Conservation (phyloP, 2,329 filamentous ascomycete species). For the Alternaria postmessia region DNA sequence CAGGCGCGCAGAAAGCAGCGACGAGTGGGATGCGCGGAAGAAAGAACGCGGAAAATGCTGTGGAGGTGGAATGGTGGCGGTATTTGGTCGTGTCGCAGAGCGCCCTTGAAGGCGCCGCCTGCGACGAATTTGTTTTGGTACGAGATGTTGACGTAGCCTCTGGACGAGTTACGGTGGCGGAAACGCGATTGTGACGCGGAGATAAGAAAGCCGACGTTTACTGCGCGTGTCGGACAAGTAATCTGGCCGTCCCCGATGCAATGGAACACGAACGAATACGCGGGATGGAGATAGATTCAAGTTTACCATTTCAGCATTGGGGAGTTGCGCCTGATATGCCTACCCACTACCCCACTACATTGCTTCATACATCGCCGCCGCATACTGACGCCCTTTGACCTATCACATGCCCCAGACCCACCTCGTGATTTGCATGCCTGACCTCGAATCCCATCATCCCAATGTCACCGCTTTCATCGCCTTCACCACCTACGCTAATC, state of each 20-base stretch:
- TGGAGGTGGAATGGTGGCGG: constrained; percentile 27
- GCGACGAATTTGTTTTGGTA: constrained; percentile 20
- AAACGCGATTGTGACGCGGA: constrained; percentile 20
- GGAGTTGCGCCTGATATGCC: neutral
- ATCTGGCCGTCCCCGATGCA: constrained; percentile 13
- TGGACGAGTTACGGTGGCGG: constrained; percentile 22
- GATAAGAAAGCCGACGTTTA: constrained; percentile 11
- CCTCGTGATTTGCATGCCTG: neutral
- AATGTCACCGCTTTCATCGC: neutral
- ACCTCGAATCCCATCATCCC: neutral
- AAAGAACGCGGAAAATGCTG: neutral
- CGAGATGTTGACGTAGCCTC: constrained; percentile 33
- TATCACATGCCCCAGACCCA: constrained; percentile 8
- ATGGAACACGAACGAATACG: neutral
- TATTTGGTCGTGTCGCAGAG: constrained; percentile 23
- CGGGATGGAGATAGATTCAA: neutral
- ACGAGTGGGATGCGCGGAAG: neutral
- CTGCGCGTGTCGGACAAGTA: constrained; percentile 15
- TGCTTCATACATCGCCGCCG: neutral
- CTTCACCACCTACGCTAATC: neutral
- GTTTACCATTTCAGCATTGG: neutral
- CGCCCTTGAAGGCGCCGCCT: constrained; percentile 27
- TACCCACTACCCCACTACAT: constrained; percentile 2
- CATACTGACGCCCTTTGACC: neutral
- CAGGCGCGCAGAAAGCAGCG: constrained; percentile 34